These are phyloP conservation scores for Venustampulla echinocandica DNA, from an alignment of 495 filamentous ascomycete genomes.

Conservation along the genomic window DNA sequence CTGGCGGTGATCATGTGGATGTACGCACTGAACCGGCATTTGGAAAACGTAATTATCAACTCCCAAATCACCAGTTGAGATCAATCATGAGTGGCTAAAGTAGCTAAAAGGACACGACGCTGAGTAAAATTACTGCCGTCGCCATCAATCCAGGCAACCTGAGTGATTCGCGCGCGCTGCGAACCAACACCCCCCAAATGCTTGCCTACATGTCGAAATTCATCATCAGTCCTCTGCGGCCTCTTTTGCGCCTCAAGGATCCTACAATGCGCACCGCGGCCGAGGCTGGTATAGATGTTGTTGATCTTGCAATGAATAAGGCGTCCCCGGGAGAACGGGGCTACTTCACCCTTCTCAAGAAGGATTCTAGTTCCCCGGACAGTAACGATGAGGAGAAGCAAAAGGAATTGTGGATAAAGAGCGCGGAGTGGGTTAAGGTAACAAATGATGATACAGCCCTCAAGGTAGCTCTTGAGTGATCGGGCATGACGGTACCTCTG, in stretches of 20 bases:
- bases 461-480: not conserved
- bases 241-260: not conserved
- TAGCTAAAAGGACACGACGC: conserved; percentile 27
- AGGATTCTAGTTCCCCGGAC: conserved; percentile 31
- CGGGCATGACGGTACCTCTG: too few species aligned
- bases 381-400: conserved; percentile 33
- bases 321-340: conserved; percentile 28
- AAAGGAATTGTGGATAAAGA: conserved; percentile 36
- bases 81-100: not conserved
- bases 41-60: conserved; percentile 25
- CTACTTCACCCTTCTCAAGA: conserved; percentile 31
- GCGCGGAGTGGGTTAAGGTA: conserved; percentile 33
- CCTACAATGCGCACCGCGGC: not conserved
- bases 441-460: conserved; percentile 20
- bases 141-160: conserved; percentile 39
- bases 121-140: conserved; percentile 36
- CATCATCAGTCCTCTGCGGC: not conserved
- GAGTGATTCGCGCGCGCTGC: conserved; percentile 36
- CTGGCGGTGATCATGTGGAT: conserved; percentile 36
- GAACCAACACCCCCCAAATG: conserved; percentile 29
- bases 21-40: conserved; percentile 33
- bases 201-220: not conserved
- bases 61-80: not conserved
- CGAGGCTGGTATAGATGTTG: not conserved
- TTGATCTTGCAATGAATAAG: conserved; percentile 18